phyloP scores from a whole-genome alignment of 441 rosid species.

The Lepidium campestre region DNA sequence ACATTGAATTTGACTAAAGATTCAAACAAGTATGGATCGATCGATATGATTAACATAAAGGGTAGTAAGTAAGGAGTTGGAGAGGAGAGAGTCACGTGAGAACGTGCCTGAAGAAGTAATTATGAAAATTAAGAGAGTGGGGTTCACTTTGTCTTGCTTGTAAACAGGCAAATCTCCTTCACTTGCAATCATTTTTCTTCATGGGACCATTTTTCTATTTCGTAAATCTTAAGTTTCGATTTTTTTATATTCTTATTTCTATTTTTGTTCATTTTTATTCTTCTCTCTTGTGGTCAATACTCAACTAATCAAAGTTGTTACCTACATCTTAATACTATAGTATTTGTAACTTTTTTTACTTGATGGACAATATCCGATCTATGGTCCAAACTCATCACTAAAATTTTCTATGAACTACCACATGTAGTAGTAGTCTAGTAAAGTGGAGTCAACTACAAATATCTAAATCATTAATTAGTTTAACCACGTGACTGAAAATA shows the following conservation, averaged over 20 bases:
- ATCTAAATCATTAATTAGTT: too few relatives aligned
- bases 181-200: conserved; percentile 21
- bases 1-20: background rate
- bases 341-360: too few relatives aligned
- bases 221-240: conserved; percentile 13
- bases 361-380: too few relatives aligned
- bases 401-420: too few relatives aligned
- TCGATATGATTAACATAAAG: too few relatives aligned
- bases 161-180: conserved; percentile 14
- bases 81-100: conserved; percentile 26
- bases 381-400: too few relatives aligned
- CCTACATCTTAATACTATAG: background rate
- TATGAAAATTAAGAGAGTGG: background rate
- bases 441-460: too few relatives aligned
- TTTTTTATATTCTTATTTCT: background rate
- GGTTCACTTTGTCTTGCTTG: conserved; percentile 21
- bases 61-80: background rate
- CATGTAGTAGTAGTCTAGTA: too few relatives aligned
- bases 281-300: background rate
- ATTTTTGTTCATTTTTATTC: background rate
- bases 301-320: background rate
- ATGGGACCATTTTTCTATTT: conserved; percentile 3
- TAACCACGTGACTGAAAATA: too few relatives aligned
- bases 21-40: background rate
- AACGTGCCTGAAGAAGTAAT: conserved; percentile 18